phyloP scores from a whole-genome alignment of 257 asterid genomes.

The Ilex aquifolium region DNA sequence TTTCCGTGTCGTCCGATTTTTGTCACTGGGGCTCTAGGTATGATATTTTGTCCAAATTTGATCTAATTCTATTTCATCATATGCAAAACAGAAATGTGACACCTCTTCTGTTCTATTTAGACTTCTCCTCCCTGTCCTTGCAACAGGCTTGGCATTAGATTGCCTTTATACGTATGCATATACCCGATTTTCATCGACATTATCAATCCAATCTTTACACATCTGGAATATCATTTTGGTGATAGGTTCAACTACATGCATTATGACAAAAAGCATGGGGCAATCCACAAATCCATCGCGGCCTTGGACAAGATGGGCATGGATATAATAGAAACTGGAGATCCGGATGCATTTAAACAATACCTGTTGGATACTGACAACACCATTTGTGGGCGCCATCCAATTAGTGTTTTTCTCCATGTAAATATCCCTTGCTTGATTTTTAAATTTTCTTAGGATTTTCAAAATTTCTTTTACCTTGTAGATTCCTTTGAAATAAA shows the following conservation, averaged over 20 bases:
- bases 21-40: slow-evolving; percentile 99
- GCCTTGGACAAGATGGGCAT: slow-evolving; percentile 26
- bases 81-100: neutral
- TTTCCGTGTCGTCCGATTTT: slow-evolving; percentile 92
- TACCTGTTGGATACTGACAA: slow-evolving; percentile 83
- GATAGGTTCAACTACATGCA: slow-evolving; percentile 74
- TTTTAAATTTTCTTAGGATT: too few species aligned
- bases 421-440: slow-evolving; percentile 70
- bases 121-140: too few species aligned
- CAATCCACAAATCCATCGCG: slow-evolving; percentile 84
- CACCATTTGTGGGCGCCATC: slow-evolving; percentile 96
- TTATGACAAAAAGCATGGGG: slow-evolving; percentile 79
- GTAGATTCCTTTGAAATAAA: too few species aligned
- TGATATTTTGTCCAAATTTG: slow-evolving; percentile 3
- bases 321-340: slow-evolving; percentile 86
- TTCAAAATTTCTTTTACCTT: too few species aligned
- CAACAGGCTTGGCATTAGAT: too few species aligned
- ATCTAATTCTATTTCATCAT: too few species aligned
- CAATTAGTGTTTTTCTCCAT: slow-evolving; percentile 91
- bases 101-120: too few species aligned
- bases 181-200: too few species aligned
- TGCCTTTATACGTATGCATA: too few species aligned
- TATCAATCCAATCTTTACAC: neutral
- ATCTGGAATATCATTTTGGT: slow-evolving; percentile 5
- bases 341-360: slow-evolving; percentile 79